These are phyloP conservation scores for Dendrobium nobile DNA, from an alignment of 106 monocot species.

Conservation along the genomic window DNA sequence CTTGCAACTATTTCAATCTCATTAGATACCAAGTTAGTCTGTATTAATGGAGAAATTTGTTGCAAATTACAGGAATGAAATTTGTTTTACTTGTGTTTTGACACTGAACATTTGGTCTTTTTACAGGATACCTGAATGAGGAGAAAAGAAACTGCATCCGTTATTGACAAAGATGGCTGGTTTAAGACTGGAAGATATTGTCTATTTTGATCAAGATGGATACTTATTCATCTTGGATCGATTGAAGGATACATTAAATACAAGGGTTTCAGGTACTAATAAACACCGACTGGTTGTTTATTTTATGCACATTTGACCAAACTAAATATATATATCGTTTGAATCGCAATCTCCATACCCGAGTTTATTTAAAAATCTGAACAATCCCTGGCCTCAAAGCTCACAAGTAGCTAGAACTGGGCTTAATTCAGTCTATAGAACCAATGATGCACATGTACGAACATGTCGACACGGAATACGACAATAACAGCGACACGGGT, in stretches of 20 bases:
- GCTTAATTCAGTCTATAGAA: no score
- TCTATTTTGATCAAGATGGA: constrained; percentile 71
- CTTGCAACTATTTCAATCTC: background rate
- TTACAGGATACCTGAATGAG: constrained; percentile 59
- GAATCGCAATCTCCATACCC: no score
- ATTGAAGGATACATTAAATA: constrained; percentile 83
- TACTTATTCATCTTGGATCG: constrained; percentile 61
- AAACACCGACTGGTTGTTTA: background rate
- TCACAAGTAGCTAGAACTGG: no score
- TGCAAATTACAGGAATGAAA: background rate
- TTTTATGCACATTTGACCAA: no score
- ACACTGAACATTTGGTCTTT: background rate
- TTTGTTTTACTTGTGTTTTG: background rate
- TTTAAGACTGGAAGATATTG: constrained; percentile 70
- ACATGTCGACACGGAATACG: no score
- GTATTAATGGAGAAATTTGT: background rate
- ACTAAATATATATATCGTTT: no score
- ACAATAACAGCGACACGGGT: no score
- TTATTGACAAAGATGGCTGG: constrained; percentile 49
- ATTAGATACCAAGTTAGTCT: background rate
- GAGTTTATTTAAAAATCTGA: no score
- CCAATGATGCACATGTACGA: no score
- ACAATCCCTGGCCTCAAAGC: no score
- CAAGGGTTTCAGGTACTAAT: constrained; percentile 77
- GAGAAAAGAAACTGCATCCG: constrained; percentile 31